Conservation (phyloP, 2,329 filamentous ascomycete species). For the Dryadomyces quercivorus region DNA sequence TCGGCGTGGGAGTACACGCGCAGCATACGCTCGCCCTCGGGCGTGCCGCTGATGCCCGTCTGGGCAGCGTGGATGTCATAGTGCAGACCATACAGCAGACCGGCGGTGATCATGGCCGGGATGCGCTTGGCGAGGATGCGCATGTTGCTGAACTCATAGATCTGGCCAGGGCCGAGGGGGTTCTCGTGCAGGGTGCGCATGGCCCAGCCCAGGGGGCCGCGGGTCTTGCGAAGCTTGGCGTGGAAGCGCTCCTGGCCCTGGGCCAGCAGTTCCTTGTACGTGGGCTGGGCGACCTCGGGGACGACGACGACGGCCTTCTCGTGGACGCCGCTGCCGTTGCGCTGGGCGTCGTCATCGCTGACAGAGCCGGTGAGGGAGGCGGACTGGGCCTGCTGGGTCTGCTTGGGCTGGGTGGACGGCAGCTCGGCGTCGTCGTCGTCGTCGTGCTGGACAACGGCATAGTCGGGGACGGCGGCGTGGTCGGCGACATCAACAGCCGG, state of each 20-base stretch:
- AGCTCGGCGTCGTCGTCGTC: constrained; percentile 24
- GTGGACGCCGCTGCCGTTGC: constrained; percentile 12
- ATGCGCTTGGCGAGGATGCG: constrained; percentile 50
- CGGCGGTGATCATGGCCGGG: constrained; percentile 53
- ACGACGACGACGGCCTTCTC: constrained; percentile 22
- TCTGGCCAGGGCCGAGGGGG: constrained; percentile 56
- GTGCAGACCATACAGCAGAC: constrained; percentile 59
- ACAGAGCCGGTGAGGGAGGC: constrained; percentile 4
- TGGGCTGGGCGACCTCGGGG: constrained; percentile 36
- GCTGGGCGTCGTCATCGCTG: neutral
- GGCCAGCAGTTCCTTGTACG: constrained; percentile 50
- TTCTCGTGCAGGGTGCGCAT: constrained; percentile 67
- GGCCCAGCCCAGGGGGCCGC: constrained; percentile 67
- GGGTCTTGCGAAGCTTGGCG: constrained; percentile 47
- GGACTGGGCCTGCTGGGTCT: constrained; percentile 8
- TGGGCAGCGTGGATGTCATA: constrained; percentile 76
- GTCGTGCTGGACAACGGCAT: constrained; percentile 61
- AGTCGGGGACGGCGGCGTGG: constrained; percentile 54
- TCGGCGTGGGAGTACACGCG: constrained; percentile 50
- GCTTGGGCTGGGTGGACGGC: constrained; percentile 8
- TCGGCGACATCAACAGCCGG: constrained; percentile 40
- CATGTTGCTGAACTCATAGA: constrained; percentile 66
- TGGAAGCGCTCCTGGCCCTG: constrained; percentile 46
- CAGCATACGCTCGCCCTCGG: constrained; percentile 60
- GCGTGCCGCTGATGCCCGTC: constrained; percentile 56